These are phyloP conservation scores for Fusarium sp. DNA, from an alignment of 2,329 filamentous ascomycete species.

Conservation along the genomic window DNA sequence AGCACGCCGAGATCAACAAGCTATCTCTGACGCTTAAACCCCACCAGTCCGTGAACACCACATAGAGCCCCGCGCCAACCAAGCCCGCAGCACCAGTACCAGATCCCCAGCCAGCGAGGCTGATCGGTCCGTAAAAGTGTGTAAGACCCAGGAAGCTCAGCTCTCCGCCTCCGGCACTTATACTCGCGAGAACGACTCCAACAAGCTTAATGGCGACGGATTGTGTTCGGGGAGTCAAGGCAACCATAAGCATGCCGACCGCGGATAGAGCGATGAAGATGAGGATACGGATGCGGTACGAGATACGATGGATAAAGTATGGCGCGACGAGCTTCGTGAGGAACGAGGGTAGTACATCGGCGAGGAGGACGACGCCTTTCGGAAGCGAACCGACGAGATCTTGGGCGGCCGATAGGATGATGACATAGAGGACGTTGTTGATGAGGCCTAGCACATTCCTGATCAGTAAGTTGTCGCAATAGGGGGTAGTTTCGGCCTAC, in stretches of 20 bases:
- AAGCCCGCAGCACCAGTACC: constrained; percentile 92
- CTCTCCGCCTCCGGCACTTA: constrained; percentile 89
- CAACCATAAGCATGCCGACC: constrained; percentile 90
- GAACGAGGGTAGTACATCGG: constrained; percentile 92
- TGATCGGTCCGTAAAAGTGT: constrained; percentile 90
- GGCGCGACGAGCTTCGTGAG: constrained; percentile 88
- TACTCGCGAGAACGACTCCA: constrained; percentile 85
- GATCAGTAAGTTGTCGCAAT: constrained; percentile 11
- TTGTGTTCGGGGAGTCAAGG: constrained; percentile 75
- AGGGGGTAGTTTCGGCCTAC: constrained; percentile 58
- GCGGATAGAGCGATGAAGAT: constrained; percentile 81
- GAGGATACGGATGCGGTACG: constrained; percentile 81
- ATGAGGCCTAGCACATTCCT: constrained; percentile 62
- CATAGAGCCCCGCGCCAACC: constrained; percentile 88
- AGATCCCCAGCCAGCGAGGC: constrained; percentile 90
- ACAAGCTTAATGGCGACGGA: constrained; percentile 81
- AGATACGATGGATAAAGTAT: constrained; percentile 91
- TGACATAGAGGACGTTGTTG: constrained; percentile 98
- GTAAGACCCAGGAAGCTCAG: constrained; percentile 91
- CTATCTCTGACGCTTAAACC: constrained; percentile 80
- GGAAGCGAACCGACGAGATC: constrained; percentile 94
- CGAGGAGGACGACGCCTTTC: constrained; percentile 92
- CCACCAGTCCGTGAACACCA: constrained; percentile 84
- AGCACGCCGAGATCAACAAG: constrained; percentile 79
- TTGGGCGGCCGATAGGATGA: constrained; percentile 94